Base-by-base conservation (phyloP, 306 rosid genomes). In the Prinsepia uniflora region DNA sequence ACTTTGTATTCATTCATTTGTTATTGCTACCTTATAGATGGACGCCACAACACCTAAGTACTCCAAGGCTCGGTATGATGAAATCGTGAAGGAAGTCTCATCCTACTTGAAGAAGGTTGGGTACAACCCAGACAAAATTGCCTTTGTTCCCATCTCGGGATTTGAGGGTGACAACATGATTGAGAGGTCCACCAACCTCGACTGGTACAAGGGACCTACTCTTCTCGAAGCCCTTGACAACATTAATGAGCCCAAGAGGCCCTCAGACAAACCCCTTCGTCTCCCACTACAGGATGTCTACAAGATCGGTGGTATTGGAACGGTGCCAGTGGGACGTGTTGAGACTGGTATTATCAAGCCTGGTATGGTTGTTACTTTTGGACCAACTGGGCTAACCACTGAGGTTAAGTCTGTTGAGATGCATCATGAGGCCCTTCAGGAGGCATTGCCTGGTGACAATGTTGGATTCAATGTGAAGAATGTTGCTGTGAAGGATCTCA, bases 151-250 rank as follows among this genome's bases (percentile, higher is more conserved):
- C 49, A 77, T 71, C 77, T 71, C 76, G 11, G 77, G 77, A 30
- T 72, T 77, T 20, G 67, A 71, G 66, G 75, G 75, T 42, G 75
- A 71, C 67, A 71, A 71, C 75, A 58, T 58, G 75, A 77, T 77
- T 46, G 80, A 77, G 71, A 64, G 80, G 42, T 77, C 80, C 13
- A 77, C 73, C 61, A 78, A 78, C 75, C 82, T 78, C 14, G 78
- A 78, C 78, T 78, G 82, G 82, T 78, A 78, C 78, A 78, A 78
- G 71, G 82, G 82, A 6, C 82, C 82, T 10, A 78, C 81, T 45
- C 78, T 78, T 36, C 82, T 78, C 15, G 82, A 73, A 0, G 78
- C 82, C 6, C 78, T 78, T 7, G 82, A 78, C 67, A 24, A 14
- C 71, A 78, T 78, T 66, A 30, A 5, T 0, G 78, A 78, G 78